Percentiles rank a stretch among this genome's conserved stretches.
Evolutionary conservation across 2,329 filamentous ascomycete genomes (phyloP).

Genomic region (Aspergillus vadensis): DNA sequence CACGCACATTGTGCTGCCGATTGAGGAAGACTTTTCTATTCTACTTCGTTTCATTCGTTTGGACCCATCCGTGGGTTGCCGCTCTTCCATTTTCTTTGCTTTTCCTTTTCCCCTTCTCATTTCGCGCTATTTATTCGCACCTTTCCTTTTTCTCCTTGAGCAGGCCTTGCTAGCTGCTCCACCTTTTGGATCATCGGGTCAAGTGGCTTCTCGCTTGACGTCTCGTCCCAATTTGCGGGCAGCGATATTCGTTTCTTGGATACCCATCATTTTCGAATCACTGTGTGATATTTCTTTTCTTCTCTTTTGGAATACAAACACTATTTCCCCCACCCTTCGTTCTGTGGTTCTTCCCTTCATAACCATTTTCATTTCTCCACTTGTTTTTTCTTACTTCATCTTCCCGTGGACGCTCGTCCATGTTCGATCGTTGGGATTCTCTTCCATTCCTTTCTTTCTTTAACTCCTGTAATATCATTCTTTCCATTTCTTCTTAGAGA

Average conservation of each 20-base stretch:
- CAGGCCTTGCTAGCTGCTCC: conserved; percentile 19
- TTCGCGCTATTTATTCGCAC: conserved; percentile 10
- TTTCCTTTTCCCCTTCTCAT: conserved; percentile 10
- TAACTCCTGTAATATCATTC: conserved; percentile 12
- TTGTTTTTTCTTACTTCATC: conserved; percentile 2
- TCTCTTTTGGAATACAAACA: conserved; percentile 2
- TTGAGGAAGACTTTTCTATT: neutral
- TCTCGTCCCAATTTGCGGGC: conserved; percentile 18
- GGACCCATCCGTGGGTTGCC: conserved; percentile 9
- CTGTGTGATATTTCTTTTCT: conserved; percentile 23
- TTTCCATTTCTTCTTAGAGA: conserved; percentile 11
- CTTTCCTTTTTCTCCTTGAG: conserved; percentile 19
- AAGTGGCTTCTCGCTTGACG: neutral
- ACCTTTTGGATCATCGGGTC: neutral
- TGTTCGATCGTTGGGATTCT: neutral
- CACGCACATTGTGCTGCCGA: neutral
- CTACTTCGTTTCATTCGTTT: neutral
- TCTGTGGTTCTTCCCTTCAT: neutral
- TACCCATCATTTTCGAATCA: conserved; percentile 28
- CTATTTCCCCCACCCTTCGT: neutral
- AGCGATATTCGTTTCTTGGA: conserved; percentile 27
- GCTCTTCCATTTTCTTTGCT: conserved; percentile 8
- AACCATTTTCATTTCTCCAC: conserved; percentile 11
- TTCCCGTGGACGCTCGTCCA: neutral
- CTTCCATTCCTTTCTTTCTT: conserved; percentile 3